A percentile compares a stretch with the other conserved stretches of the same genome.
phyloP scores from a whole-genome alignment of 2,329 filamentous ascomycete genomes.

The Lachnellula willkommii region DNA sequence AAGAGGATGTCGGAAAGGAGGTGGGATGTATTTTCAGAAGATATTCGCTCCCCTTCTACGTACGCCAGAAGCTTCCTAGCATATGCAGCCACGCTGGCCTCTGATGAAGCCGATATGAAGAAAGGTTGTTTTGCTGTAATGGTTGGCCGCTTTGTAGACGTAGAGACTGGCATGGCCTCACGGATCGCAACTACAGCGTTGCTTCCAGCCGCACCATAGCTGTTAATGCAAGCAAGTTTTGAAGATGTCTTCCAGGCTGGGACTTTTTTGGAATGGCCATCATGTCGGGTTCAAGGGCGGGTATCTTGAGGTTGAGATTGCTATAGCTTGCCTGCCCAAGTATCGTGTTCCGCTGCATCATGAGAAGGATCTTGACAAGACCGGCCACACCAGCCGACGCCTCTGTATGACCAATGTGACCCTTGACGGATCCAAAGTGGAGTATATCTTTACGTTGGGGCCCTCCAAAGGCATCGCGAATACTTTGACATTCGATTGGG shows the following conservation, averaged over 20 bases:
- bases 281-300: background rate
- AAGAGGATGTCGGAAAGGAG: background rate
- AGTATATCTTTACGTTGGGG: background rate
- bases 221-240: slow-evolving; percentile 18
- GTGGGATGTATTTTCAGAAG: background rate
- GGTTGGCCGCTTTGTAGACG: background rate
- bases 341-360: slow-evolving; percentile 25
- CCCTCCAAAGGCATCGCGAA: slow-evolving; percentile 10
- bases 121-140: background rate
- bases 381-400: slow-evolving; percentile 39
- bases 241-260: slow-evolving; percentile 8
- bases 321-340: slow-evolving; percentile 26
- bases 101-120: background rate
- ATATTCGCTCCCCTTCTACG: background rate
- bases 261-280: slow-evolving; percentile 8
- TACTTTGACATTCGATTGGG: slow-evolving; percentile 17
- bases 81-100: background rate
- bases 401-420: slow-evolving; percentile 42
- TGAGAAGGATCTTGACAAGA: slow-evolving; percentile 40
- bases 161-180: background rate
- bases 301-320: slow-evolving; percentile 30
- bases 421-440: slow-evolving; percentile 30
- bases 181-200: slow-evolving; percentile 18
- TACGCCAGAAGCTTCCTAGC: background rate
- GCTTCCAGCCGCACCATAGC: slow-evolving; percentile 23